Percentiles rank a stretch among this genome's conserved stretches.
Conservation (phyloP, 768 basidiomycete species). For the Lentinula detonsa region DNA sequence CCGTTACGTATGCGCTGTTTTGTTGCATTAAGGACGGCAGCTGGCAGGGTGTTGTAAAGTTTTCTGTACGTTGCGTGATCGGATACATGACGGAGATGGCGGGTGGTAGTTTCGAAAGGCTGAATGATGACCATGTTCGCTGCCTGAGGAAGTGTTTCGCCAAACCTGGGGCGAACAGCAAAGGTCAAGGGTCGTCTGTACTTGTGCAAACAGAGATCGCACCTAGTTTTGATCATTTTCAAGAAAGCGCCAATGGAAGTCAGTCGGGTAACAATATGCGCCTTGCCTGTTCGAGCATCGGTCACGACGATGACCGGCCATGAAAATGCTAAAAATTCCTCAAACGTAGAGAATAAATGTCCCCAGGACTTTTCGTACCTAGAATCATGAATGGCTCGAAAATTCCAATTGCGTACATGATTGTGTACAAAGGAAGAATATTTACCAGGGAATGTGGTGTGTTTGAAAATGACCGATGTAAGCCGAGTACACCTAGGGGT, state of each 20-base stretch:
- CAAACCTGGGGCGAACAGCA: conserved; percentile 43
- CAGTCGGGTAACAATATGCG: conserved; percentile 76
- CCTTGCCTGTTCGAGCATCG: conserved; percentile 61
- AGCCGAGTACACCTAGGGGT: conserved; percentile 53
- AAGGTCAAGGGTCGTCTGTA: neutral
- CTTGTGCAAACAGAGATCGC: neutral
- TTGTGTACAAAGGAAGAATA: neutral
- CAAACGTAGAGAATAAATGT: conserved; percentile 71
- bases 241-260: conserved; percentile 69
- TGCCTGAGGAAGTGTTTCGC: conserved; percentile 66
- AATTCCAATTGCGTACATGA: neutral
- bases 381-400: conserved; percentile 5
- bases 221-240: conserved; percentile 85
- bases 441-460: conserved; percentile 60
- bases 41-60: conserved; percentile 64
- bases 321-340: conserved; percentile 72
- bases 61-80: conserved; percentile 68
- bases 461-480: conserved; percentile 78
- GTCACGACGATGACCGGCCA: conserved; percentile 82
- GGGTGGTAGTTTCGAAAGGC: conserved; percentile 62
- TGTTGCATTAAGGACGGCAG: conserved; percentile 56
- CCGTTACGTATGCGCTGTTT: conserved; percentile 62
- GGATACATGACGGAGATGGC: conserved; percentile 66
- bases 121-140: conserved; percentile 65
- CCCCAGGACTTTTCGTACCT: conserved; percentile 85